Base-by-base conservation (phyloP, 108 stramenopile species). In the Nannochloropsis salina region DNA sequence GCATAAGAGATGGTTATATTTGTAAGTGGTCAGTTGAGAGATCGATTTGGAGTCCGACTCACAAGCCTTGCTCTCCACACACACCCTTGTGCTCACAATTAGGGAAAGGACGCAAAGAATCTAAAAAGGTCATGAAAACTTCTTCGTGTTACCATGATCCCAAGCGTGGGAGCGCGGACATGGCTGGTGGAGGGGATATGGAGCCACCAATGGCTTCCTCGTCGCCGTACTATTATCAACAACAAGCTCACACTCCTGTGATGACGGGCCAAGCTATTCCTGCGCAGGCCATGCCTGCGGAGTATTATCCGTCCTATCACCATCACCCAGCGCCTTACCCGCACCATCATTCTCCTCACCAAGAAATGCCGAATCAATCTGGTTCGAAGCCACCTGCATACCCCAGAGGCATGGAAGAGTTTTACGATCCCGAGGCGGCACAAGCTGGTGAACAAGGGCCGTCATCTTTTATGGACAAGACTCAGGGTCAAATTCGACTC, bases 361-460 rank as follows among this genome's bases (percentile, higher is more conserved):
- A 74, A n/a, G 20, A 74, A n/a, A 15, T 6, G 20, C 61, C 61
- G 20, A 74, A 15, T n/a, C 61, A 74, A n/a, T 31, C 31, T 31
- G 31, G 31, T 31, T 31, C 31, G 31, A 31, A 31, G 31, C 31
- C 31, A 31, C 31, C 31, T 31, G 20, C 61, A 15, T 74, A 74
- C 61, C 61, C 61, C 61, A 74, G n/a, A 74, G 61, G 61, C 61
- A n/a, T 15, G 20, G 61, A 74, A 15, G 61, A 74, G 61, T 74
- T 74, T 74, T 74, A 74, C n/a, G 61, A 74, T 74, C 61, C 61
- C 61, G 61, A 74, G 61, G 61, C 61, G 61, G 61, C 61, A 74
- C 61, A 74, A 74, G 61, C n/a, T 1, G 61, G 20, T 2, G 61
- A 74, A n/a, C 61, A 74, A n/a, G 61, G 15, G 15, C 61, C 61